Percentiles rank a stretch among this genome's conserved stretches.
Conservation (phyloP, 2,329 filamentous ascomycete species). For the Fusarium xylarioides region DNA sequence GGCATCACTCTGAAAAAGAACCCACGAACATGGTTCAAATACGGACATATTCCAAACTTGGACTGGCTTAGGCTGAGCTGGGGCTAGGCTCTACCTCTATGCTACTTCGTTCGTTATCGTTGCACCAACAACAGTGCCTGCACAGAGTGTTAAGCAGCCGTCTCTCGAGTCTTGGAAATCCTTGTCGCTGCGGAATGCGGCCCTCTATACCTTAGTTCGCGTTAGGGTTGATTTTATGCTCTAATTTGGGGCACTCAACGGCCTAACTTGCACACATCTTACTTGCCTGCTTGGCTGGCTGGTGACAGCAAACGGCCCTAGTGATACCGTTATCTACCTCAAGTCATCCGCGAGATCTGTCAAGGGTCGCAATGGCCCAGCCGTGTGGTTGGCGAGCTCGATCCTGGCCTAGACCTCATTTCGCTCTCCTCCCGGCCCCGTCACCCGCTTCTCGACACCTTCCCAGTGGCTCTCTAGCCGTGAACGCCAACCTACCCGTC, state of each 20-base stretch:
- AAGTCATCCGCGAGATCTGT: constrained; percentile 39
- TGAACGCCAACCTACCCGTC: constrained; percentile 39
- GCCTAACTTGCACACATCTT: constrained; percentile 7
- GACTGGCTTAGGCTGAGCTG: not conserved
- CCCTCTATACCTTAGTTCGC: constrained; percentile 33
- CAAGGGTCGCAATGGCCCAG: constrained; percentile 40
- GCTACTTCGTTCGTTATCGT: not conserved
- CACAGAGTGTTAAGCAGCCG: not conserved
- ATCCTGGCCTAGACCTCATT: constrained; percentile 42
- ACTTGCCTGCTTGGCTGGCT: not conserved
- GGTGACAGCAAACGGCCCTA: constrained; percentile 25
- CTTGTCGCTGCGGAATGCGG: constrained; percentile 28
- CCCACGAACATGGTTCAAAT: constrained; percentile 16
- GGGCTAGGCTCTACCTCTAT: not conserved
- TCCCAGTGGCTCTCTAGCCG: constrained; percentile 36
- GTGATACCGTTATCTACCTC: constrained; percentile 34
- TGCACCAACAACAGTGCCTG: not conserved
- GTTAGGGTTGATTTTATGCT: constrained; percentile 11
- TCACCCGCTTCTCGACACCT: constrained; percentile 44
- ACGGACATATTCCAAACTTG: constrained; percentile 1
- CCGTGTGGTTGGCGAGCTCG: constrained; percentile 40
- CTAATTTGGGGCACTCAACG: constrained; percentile 23
- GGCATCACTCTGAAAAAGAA: constrained; percentile 17
- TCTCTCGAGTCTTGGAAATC: not conserved
- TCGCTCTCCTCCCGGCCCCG: constrained; percentile 43